Evolutionary conservation across 2,329 filamentous ascomycete species (phyloP).

Genomic region (Ophiostoma populinum): DNA sequence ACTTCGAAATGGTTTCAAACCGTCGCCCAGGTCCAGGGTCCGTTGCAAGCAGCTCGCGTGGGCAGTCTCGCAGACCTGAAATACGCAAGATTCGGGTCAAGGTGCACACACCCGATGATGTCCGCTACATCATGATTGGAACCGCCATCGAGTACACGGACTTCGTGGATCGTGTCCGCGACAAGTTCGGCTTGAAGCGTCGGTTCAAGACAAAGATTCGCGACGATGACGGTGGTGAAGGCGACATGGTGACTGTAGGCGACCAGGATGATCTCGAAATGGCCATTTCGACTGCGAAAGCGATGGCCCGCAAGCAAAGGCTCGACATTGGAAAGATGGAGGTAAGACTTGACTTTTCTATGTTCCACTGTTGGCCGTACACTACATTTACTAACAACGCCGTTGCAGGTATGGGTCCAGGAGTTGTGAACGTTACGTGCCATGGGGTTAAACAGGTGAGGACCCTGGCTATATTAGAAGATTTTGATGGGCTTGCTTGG

Average conservation of each 20-base stretch:
- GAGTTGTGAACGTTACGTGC: slow-evolving; percentile 10
- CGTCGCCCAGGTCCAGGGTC: slow-evolving; percentile 28
- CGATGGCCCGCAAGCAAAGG: slow-evolving; percentile 52
- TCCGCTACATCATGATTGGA: slow-evolving; percentile 78
- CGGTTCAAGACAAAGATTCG: slow-evolving; percentile 79
- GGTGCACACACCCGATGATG: slow-evolving; percentile 68
- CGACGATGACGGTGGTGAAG: slow-evolving; percentile 55
- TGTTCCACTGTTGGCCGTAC: too few relatives aligned
- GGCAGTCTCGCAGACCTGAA: slow-evolving; percentile 43
- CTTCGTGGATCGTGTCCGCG: slow-evolving; percentile 60
- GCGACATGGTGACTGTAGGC: slow-evolving; percentile 92
- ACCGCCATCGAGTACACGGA: slow-evolving; percentile 57
- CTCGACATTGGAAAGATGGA: slow-evolving; percentile 86
- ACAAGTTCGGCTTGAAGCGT: slow-evolving; percentile 66
- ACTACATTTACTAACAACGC: slow-evolving; percentile 12
- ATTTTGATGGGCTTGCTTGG: too few relatives aligned
- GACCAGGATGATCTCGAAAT: slow-evolving; percentile 94
- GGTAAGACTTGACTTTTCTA: slow-evolving; percentile 37
- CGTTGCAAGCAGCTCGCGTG: slow-evolving; percentile 30
- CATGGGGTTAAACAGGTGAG: background rate
- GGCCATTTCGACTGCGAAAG: slow-evolving; percentile 54
- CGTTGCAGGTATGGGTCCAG: slow-evolving; percentile 18
- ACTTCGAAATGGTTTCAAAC: slow-evolving; percentile 62
- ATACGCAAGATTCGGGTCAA: slow-evolving; percentile 75
- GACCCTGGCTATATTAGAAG: too few relatives aligned